phyloP scores from a whole-genome alignment of 2,329 filamentous ascomycete species.

The Aspergillus sclerotialis region DNA sequence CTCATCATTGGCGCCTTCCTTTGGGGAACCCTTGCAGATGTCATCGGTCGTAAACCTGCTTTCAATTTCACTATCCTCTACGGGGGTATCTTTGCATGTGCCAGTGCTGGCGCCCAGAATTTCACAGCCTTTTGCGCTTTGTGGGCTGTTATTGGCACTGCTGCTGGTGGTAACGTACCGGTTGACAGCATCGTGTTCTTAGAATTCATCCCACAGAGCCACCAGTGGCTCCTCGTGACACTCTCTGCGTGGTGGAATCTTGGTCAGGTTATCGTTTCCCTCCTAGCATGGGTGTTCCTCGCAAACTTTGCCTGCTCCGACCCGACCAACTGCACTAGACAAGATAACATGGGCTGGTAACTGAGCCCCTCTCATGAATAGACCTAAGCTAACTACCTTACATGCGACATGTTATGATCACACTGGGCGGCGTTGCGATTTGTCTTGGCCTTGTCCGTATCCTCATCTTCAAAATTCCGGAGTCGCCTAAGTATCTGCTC shows the following conservation, averaged over 20 bases:
- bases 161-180: conserved; percentile 20
- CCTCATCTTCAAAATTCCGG: conserved; percentile 22
- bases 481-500: conserved; percentile 23
- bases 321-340: conserved; percentile 13
- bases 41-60: conserved; percentile 38
- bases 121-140: conserved; percentile 21
- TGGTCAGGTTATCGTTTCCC: conserved; percentile 33
- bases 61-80: conserved; percentile 43
- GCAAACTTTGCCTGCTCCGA: conserved; percentile 22
- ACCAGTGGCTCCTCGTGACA: conserved; percentile 24
- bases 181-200: conserved; percentile 24
- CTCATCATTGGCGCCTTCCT: conserved; percentile 42
- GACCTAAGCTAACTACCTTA: neutral
- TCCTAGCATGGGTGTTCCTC: conserved; percentile 23
- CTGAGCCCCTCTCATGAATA: neutral
- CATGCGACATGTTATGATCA: conserved; percentile 21
- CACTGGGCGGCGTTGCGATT: conserved; percentile 18
- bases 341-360: conserved; percentile 24
- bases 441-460: conserved; percentile 19
- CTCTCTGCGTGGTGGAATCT: conserved; percentile 45
- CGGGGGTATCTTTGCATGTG: conserved; percentile 26
- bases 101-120: conserved; percentile 16
- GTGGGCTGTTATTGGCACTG: conserved; percentile 22
- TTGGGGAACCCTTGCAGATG: conserved; percentile 38
- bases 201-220: conserved; percentile 20